Conservation (phyloP, 305 asterid genomes). For the Nicotiana rustica region DNA sequence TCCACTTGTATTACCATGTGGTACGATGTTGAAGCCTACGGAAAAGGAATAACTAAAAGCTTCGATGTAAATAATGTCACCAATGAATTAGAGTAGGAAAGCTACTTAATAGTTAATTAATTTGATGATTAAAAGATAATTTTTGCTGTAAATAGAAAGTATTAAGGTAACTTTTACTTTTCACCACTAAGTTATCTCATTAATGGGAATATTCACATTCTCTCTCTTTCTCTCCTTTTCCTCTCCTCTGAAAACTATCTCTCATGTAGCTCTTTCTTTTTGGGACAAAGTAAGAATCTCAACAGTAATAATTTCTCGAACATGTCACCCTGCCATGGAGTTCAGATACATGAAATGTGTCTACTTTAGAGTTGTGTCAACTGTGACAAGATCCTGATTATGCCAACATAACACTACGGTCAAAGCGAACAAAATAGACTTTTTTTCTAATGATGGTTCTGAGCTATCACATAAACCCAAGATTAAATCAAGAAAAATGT, state of each 20-base stretch:
- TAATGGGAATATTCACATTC: neutral
- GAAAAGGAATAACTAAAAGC: neutral
- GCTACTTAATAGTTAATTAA: neutral
- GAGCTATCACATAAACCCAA: neutral
- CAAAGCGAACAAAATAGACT: neutral
- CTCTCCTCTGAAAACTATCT: neutral
- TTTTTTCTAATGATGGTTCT: neutral
- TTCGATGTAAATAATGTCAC: neutral
- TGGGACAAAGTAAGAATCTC: neutral
- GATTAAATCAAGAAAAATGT: neutral
- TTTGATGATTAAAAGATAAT: neutral
- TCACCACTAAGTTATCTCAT: neutral
- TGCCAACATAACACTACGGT: neutral
- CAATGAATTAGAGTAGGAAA: neutral
- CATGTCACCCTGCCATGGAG: neutral
- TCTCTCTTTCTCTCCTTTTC: neutral
- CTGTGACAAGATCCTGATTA: neutral
- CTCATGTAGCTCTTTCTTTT: neutral
- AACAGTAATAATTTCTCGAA: neutral
- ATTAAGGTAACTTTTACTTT: neutral
- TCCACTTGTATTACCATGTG: neutral
- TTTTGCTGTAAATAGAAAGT: neutral
- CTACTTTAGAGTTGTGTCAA: neutral
- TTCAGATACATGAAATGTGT: neutral
- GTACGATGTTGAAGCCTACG: neutral